A percentile compares a stretch with the other conserved stretches of the same genome.
Conservation (phyloP, 306 rosid species). For the Cyamopsis tetragonoloba region DNA sequence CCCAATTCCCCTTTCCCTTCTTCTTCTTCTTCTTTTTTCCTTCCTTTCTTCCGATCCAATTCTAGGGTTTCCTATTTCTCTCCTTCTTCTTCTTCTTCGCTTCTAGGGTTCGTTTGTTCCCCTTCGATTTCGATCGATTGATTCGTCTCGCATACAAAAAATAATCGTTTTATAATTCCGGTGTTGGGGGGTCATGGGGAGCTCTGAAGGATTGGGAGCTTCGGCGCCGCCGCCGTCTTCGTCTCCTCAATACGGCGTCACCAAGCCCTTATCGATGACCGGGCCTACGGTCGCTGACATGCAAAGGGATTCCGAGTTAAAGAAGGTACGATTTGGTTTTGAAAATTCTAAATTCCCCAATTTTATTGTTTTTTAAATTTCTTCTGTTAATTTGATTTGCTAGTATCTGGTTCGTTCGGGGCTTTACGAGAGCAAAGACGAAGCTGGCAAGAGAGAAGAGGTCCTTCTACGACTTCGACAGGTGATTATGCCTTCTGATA, state of each 20-base stretch:
- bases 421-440: constrained; percentile 59
- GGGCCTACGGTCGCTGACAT: constrained; percentile 52
- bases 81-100: too few relatives aligned
- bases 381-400: background rate
- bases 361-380: background rate
- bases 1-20: too few relatives aligned
- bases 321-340: constrained; percentile 47
- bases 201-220: constrained; percentile 41
- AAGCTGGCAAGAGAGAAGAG: constrained; percentile 57
- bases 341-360: too few relatives aligned
- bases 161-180: too few relatives aligned
- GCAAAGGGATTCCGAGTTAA: constrained; percentile 43
- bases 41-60: too few relatives aligned
- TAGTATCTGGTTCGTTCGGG: constrained; percentile 55
- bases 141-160: too few relatives aligned
- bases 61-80: too few relatives aligned
- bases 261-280: constrained; percentile 62
- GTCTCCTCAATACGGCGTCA: constrained; percentile 49
- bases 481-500: too few relatives aligned
- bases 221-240: constrained; percentile 29
- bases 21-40: too few relatives aligned
- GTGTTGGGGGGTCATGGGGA: constrained; percentile 50
- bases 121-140: too few relatives aligned
- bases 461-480: constrained; percentile 51
- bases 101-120: too few relatives aligned